Percentiles rank a stretch among this genome's conserved stretches.
Conservation (phyloP, 2,329 filamentous ascomycete genomes). For the Orbilia ellipsospora region DNA sequence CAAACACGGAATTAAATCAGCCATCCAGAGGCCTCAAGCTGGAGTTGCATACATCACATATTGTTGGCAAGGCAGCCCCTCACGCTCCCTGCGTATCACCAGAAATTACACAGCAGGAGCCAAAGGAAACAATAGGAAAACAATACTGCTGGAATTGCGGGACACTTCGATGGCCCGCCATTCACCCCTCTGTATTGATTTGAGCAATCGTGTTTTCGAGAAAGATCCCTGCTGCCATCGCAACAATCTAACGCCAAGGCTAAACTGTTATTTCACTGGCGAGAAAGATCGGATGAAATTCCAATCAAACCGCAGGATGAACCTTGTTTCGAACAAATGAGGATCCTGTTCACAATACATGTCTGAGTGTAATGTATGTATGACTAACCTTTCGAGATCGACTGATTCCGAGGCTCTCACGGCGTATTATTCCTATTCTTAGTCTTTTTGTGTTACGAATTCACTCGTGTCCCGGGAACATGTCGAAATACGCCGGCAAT, state of each 20-base stretch:
- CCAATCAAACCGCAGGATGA: constrained; percentile 25
- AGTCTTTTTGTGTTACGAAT: constrained; percentile 31
- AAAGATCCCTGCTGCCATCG: constrained; percentile 13
- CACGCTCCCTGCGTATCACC: constrained; percentile 11
- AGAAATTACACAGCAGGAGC: constrained; percentile 34
- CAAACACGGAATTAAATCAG: constrained; percentile 1
- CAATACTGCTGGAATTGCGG: background rate
- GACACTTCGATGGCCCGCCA: no score
- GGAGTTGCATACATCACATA: constrained; percentile 28
- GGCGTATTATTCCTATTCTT: constrained; percentile 25
- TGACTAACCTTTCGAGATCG: constrained; percentile 25
- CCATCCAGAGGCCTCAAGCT: background rate
- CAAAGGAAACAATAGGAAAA: background rate
- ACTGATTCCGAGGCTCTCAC: constrained; percentile 31
- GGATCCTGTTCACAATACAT: constrained; percentile 27
- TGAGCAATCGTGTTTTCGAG: constrained; percentile 1
- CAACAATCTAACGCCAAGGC: constrained; percentile 38
- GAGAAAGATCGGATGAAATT: constrained; percentile 53
- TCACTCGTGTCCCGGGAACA: constrained; percentile 26
- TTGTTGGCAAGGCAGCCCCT: constrained; percentile 15
- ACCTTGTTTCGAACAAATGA: constrained; percentile 42
- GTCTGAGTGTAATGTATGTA: no score
- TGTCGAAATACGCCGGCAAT: no score
- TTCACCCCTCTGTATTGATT: background rate
- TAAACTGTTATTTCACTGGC: constrained; percentile 29